These are phyloP conservation scores for Claviceps spartinae DNA, from an alignment of 2,329 filamentous ascomycete genomes.

Conservation along the genomic window DNA sequence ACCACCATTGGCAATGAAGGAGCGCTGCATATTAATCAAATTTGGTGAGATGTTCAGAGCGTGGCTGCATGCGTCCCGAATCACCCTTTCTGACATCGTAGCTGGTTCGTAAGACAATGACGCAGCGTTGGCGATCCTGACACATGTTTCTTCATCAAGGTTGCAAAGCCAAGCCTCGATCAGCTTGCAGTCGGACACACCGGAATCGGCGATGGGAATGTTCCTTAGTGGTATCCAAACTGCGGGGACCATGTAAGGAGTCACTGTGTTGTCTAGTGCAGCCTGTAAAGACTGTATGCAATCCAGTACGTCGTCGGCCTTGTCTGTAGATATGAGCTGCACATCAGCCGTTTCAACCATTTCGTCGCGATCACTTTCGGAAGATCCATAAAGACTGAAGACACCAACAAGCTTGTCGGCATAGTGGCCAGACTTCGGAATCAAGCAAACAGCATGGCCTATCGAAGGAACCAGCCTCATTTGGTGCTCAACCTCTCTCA, in stretches of 20 bases:
- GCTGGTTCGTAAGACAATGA: neutral
- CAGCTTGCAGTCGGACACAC: neutral
- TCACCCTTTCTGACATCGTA: constrained; percentile 2
- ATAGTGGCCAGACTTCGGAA: constrained; percentile 1
- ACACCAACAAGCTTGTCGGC: constrained; percentile 5
- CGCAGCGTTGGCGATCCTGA: neutral
- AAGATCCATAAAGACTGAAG: constrained; percentile 1
- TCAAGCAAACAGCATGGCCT: neutral
- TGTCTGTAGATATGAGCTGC: neutral
- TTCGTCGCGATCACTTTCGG: neutral
- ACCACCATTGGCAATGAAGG: constrained; percentile 6
- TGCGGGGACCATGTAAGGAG: neutral
- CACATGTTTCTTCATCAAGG: neutral
- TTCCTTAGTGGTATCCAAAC: neutral
- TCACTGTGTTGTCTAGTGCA: neutral
- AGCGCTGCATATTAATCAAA: constrained; percentile 4
- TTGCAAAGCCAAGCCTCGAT: neutral
- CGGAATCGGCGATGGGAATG: neutral
- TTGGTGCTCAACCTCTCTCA: constrained; percentile 14
- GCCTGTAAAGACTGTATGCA: constrained; percentile 1
- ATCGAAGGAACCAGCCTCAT: constrained; percentile 1
- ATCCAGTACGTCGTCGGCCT: neutral
- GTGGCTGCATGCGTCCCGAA: constrained; percentile 4
- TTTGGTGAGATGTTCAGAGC: constrained; percentile 3
- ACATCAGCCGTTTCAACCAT: neutral